Evolutionary conservation across 345 rosid species (phyloP).

Genomic region (Eucalyptus polyanthemos): DNA sequence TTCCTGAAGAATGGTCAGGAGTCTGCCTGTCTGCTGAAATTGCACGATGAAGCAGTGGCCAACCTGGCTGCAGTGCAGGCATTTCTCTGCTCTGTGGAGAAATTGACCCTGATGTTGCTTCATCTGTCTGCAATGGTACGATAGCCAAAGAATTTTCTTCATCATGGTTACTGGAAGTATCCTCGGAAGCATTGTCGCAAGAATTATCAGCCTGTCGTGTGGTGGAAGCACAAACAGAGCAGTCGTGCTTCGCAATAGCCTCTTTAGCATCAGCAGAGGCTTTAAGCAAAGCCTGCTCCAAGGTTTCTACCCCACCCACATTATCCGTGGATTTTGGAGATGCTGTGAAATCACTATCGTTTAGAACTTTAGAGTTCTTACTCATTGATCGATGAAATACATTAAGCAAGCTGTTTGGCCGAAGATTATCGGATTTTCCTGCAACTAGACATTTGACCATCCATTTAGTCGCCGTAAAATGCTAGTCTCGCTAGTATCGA

Average conservation of each 20-base stretch:
- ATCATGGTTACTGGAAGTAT: neutral
- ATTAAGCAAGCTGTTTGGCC: slow-evolving; percentile 31
- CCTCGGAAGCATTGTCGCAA: slow-evolving; percentile 7
- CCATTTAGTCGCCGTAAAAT: neutral
- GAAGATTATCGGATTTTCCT: slow-evolving; percentile 34
- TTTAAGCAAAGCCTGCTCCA: slow-evolving; percentile 28
- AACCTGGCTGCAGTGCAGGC: slow-evolving; percentile 64
- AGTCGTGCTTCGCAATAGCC: slow-evolving; percentile 11
- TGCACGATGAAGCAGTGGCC: slow-evolving; percentile 71
- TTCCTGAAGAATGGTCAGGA: slow-evolving; percentile 16
- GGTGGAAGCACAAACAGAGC: slow-evolving; percentile 48
- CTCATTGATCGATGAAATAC: slow-evolving; percentile 42
- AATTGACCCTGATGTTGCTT: slow-evolving; percentile 11
- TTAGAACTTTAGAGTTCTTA: slow-evolving; percentile 34
- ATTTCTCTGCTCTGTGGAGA: slow-evolving; percentile 26
- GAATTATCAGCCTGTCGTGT: slow-evolving; percentile 3
- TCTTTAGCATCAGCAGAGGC: slow-evolving; percentile 24
- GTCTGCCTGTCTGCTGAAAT: slow-evolving; percentile 9
- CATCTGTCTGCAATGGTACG: slow-evolving; percentile 33
- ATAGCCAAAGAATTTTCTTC: slow-evolving; percentile 37
- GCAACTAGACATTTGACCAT: neutral
- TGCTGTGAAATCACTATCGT: slow-evolving; percentile 10
- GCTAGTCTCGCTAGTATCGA: neutral
- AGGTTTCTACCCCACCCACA: slow-evolving; percentile 12
- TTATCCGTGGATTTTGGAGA: neutral